phyloP scores from a whole-genome alignment of 2,329 filamentous ascomycete genomes.

The Endothia cerciana region DNA sequence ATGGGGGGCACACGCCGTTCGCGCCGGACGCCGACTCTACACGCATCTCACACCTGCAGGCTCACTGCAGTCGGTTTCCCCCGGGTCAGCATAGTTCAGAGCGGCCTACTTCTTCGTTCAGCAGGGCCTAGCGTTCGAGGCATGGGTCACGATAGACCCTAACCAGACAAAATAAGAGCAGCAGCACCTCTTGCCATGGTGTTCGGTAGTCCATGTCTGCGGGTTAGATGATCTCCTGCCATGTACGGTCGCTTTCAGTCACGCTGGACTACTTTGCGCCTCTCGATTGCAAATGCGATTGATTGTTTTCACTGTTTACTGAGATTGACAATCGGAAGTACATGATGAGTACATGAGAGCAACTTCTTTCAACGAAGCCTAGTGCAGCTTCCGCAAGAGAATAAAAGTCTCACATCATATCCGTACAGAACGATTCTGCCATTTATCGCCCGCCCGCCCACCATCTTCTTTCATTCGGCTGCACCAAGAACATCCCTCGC shows the following conservation, averaged over 20 bases:
- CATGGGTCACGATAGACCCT: not conserved
- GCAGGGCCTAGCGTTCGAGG: not conserved
- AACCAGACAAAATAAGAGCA: not conserved
- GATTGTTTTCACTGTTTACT: not conserved
- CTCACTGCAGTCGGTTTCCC: not conserved
- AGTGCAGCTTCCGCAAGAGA: not conserved
- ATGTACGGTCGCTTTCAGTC: not conserved
- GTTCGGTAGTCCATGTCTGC: not conserved
- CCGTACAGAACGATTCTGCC: not conserved
- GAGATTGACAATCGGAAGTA: not conserved
- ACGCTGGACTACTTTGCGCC: not conserved
- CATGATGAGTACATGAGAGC: constrained; percentile 4
- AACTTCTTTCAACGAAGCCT: not conserved
- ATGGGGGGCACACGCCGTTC: not conserved
- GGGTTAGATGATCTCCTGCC: not conserved
- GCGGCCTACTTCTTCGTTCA: not conserved
- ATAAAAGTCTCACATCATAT: not conserved
- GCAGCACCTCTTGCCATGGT: not conserved
- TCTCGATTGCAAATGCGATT: constrained; percentile 6
- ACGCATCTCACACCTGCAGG: too few relatives aligned
- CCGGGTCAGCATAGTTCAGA: not conserved
- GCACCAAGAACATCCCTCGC: not conserved
- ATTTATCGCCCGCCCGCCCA: not conserved
- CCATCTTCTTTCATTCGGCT: not conserved
- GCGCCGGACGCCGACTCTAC: not conserved